phyloP scores from a whole-genome alignment of 2,329 filamentous ascomycete genomes.

The Botrytis fabae region DNA sequence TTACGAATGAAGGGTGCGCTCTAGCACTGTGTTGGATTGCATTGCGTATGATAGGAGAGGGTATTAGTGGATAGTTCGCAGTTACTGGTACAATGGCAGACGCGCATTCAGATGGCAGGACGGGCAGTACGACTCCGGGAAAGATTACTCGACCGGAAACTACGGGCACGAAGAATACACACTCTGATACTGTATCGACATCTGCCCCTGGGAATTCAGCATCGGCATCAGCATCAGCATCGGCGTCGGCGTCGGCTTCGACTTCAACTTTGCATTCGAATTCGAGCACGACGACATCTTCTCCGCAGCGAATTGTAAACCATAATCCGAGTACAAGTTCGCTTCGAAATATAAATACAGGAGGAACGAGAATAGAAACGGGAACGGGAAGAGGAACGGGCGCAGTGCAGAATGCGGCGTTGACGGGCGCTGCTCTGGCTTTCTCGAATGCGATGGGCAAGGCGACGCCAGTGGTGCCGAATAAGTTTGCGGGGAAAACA shows the following conservation, averaged over 20 bases:
- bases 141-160: neutral
- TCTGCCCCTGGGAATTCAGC: neutral
- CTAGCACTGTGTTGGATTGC: neutral
- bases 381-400: neutral
- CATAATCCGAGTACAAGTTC: constrained; percentile 5
- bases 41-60: neutral
- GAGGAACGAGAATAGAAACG: neutral
- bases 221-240: neutral
- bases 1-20: neutral
- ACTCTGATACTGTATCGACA: neutral
- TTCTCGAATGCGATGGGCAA: constrained; percentile 11
- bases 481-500: constrained; percentile 1
- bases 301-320: neutral
- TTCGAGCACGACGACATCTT: neutral
- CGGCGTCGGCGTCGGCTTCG: neutral
- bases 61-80: neutral
- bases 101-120: neutral
- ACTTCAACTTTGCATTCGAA: neutral
- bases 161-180: neutral
- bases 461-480: neutral
- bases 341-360: neutral
- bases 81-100: neutral
- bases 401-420: constrained; percentile 9
- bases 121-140: neutral
- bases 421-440: constrained; percentile 11